Base-by-base conservation (phyloP, 768 basidiomycete genomes). In the Pleurotus cornucopiae region DNA sequence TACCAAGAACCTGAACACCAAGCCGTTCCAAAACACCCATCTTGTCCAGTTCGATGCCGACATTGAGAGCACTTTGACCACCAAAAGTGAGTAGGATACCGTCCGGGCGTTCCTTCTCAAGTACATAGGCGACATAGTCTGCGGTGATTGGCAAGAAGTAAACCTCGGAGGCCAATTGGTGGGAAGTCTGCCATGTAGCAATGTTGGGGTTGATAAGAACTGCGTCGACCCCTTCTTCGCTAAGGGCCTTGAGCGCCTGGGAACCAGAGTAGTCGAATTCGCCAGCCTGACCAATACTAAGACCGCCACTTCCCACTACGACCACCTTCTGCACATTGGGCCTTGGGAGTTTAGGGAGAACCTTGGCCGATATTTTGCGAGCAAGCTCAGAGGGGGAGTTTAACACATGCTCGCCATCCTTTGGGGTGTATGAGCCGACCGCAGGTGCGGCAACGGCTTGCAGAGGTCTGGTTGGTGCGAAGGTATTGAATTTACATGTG, bases 251-350 rank as follows among this genome's bases (percentile, higher is more conserved):
- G 73, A 99, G 85, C 7, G 97, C 97, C 72, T 99, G 97, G 5
- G 96, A 98, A 46, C 97, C 97, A 16, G 96, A 98, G 70, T 99
- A 99, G 70, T 99, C 97, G 71, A 99, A 99, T 74, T 99, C 97
- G 70, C 97, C 97, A 4, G 97, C 97, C 71, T 99, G 97, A 25
- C 97, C 97, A 56, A 99, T 99, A 64, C 86, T 89, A 46, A 99
- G 85, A 54, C 97, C 97, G 62, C 97, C 97, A 62, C 88, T 90
- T 57, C 97, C 97, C 20, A 99, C 94, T 58, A 98, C 93, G 62
- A 98, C 83, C 51, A 98, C 97, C 66, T 94, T 94, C 70, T 89
- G 85, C 51, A 98, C 94, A 62, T 97, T 84, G 12, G 95, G 91
- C 38, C 93, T 86, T 43, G 90, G 87, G 34, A 98, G 79, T 66